phyloP scores from a whole-genome alignment of 257 asterid genomes.

The Solanum dulcamara region DNA sequence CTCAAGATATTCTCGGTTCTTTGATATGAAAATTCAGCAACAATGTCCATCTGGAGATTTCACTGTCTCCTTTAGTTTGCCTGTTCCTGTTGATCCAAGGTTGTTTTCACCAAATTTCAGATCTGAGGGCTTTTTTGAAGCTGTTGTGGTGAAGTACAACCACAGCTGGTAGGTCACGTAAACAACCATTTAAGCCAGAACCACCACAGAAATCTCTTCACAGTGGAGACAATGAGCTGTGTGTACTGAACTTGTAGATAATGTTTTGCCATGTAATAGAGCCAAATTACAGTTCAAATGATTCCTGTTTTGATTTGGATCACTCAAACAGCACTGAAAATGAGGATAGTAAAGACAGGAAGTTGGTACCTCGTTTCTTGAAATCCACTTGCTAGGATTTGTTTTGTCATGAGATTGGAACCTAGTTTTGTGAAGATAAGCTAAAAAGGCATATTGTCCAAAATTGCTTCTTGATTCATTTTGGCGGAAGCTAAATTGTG shows the following conservation, averaged over 20 bases:
- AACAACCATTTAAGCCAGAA: background rate
- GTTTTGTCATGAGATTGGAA: no score
- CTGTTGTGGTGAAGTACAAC: slow-evolving; percentile 33
- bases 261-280: background rate
- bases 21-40: slow-evolving; percentile 57
- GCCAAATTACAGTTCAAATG: background rate
- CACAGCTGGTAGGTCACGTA: background rate
- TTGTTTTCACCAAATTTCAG: slow-evolving; percentile 43
- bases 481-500: background rate
- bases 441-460: no score
- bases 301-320: background rate
- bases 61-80: slow-evolving; percentile 53
- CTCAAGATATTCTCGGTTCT: slow-evolving; percentile 41
- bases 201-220: background rate
- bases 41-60: slow-evolving; percentile 77
- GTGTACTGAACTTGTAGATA: background rate
- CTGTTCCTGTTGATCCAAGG: slow-evolving; percentile 70
- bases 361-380: background rate
- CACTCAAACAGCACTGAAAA: background rate
- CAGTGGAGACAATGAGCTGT: background rate
- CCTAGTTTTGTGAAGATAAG: no score
- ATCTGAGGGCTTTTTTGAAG: slow-evolving; percentile 73
- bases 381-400: background rate
- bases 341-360: background rate
- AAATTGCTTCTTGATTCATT: no score